A percentile compares a stretch with the other conserved stretches of the same genome.
Conservation (phyloP, 1,284 basidiomycete genomes). For the Nidula niveotomentosa region DNA sequence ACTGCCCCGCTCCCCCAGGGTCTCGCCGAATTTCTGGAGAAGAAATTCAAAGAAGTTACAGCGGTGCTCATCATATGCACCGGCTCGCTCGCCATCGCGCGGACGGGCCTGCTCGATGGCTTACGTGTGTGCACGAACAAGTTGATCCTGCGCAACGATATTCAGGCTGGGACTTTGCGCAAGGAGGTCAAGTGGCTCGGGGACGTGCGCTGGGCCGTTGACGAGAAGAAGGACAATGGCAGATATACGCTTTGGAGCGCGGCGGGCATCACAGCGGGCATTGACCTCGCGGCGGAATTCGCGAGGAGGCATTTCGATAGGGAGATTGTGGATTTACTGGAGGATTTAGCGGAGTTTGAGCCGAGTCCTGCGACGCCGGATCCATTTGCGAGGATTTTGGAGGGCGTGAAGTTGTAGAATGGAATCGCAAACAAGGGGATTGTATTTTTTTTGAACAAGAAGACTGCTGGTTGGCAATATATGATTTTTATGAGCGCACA, state of each 20-base stretch:
- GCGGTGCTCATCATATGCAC: conserved; percentile 17
- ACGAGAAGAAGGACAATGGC: conserved; percentile 11
- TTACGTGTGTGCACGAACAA: conserved; percentile 19
- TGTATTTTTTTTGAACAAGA: neutral
- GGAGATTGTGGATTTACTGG: conserved; percentile 13
- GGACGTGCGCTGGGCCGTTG: conserved; percentile 19
- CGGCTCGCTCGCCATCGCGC: conserved; percentile 16
- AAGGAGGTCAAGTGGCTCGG: conserved; percentile 21
- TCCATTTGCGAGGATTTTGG: conserved; percentile 14
- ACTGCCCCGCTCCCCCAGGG: conserved; percentile 7
- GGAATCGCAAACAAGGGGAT: neutral
- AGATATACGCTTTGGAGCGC: conserved; percentile 15
- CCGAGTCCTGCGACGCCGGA: conserved; percentile 20
- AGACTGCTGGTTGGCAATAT: too few species aligned
- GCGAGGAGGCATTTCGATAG: conserved; percentile 17
- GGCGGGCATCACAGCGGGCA: conserved; percentile 19
- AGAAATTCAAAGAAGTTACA: conserved; percentile 11
- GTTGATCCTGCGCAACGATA: conserved; percentile 3
- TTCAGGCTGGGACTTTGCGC: conserved; percentile 5
- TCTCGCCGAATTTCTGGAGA: conserved; percentile 13
- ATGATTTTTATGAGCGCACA: too few species aligned
- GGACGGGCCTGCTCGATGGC: conserved; percentile 19
- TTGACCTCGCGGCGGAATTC: conserved; percentile 25
- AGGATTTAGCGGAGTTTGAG: conserved; percentile 15
- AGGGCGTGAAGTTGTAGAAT: conserved; percentile 6